A percentile compares a stretch with the other conserved stretches of the same genome.
phyloP scores from a whole-genome alignment of 306 rosid species.

The Erythrophleum fordii region DNA sequence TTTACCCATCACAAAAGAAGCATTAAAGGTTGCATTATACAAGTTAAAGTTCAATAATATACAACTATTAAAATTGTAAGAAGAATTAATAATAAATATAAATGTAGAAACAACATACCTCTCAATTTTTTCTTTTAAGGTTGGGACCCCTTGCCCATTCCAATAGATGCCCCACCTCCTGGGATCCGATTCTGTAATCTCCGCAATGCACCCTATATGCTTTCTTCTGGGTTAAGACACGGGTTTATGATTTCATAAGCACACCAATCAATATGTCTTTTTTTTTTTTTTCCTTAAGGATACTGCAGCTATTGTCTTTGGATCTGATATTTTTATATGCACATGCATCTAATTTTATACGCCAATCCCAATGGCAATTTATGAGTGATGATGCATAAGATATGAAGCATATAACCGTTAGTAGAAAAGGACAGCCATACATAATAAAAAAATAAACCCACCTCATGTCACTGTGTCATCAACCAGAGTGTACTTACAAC shows the following conservation, averaged over 20 bases:
- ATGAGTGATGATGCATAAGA: neutral
- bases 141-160: conserved; percentile 12
- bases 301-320: neutral
- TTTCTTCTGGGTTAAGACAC: neutral
- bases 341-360: neutral
- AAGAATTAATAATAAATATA: too few species aligned
- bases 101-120: too few species aligned
- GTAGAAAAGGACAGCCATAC: neutral
- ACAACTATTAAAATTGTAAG: too few species aligned
- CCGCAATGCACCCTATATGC: neutral
- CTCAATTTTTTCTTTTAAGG: neutral
- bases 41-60: too few species aligned
- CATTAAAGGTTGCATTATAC: too few species aligned
- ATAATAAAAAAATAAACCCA: neutral
- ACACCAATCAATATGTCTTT: neutral
- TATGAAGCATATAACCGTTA: neutral
- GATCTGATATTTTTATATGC: neutral
- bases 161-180: neutral
- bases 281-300: neutral
- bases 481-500: too few species aligned
- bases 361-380: neutral
- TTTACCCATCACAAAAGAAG: too few species aligned
- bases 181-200: conserved; percentile 16
- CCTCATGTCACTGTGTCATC: neutral
- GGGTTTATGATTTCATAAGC: neutral